Conservation (phyloP, 768 basidiomycete genomes). For the Pleurotus salmoneostramineus region DNA sequence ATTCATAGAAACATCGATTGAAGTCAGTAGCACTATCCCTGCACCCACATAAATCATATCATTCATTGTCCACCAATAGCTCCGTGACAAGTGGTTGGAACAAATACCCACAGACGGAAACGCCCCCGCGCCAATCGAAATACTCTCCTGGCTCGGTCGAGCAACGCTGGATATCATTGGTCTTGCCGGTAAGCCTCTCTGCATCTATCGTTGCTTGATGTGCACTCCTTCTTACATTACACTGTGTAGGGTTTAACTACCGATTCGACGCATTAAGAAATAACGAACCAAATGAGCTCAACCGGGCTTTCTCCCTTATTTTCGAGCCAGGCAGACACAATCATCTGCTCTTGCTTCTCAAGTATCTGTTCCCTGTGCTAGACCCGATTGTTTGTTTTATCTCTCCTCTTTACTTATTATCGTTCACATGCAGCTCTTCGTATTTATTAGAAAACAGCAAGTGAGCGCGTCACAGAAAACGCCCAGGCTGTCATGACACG, state of each 20-base stretch:
- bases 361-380: conserved; percentile 26
- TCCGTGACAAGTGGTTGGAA: conserved; percentile 44
- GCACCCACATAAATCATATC: not conserved
- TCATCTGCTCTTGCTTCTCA: conserved; percentile 21
- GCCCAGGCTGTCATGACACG: conserved; percentile 32
- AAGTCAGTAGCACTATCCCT: conserved; percentile 27
- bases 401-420: not conserved
- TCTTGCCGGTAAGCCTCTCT: conserved; percentile 52
- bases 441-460: conserved; percentile 11
- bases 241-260: conserved; percentile 26
- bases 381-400: conserved; percentile 25
- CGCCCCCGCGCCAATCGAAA: conserved; percentile 41
- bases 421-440: not conserved
- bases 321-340: conserved; percentile 36
- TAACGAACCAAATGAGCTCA: conserved; percentile 36
- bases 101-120: conserved; percentile 24
- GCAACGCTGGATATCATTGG: conserved; percentile 79
- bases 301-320: conserved; percentile 40
- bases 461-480: conserved; percentile 9
- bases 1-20: conserved; percentile 51
- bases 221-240: conserved; percentile 6
- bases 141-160: conserved; percentile 60
- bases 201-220: conserved; percentile 21
- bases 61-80: conserved; percentile 19
- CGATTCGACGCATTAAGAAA: conserved; percentile 19